Evolutionary conservation across 441 rosid genomes (phyloP).

Genomic region (Gossypium armourianum): DNA sequence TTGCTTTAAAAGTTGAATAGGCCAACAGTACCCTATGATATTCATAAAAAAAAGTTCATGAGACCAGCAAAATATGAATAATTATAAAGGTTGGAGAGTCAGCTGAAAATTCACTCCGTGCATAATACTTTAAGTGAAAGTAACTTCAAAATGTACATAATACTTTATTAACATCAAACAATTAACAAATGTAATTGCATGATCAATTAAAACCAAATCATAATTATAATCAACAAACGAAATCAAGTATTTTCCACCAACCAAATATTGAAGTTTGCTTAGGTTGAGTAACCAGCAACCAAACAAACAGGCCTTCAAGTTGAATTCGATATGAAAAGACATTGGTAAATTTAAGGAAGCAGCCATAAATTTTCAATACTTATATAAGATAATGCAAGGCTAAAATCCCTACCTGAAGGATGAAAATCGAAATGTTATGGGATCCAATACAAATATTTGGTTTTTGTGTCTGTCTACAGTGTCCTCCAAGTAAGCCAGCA

Average conservation of each 20-base stretch:
- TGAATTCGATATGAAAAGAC: slow-evolving; percentile 5
- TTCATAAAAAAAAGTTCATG: neutral
- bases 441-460: slow-evolving; percentile 45
- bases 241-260: neutral
- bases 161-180: neutral
- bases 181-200: neutral
- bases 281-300: neutral
- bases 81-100: neutral
- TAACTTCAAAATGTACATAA: neutral
- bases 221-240: neutral
- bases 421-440: slow-evolving; percentile 46
- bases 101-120: neutral
- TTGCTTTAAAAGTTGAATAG: neutral
- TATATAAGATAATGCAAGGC: slow-evolving; percentile 17
- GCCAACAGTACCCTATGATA: neutral
- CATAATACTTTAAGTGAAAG: neutral
- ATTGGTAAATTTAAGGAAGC: neutral
- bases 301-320: neutral
- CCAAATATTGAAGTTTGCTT: neutral
- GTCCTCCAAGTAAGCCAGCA: slow-evolving; percentile 45
- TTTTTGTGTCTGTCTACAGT: slow-evolving; percentile 31
- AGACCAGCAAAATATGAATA: neutral
- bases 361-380: neutral
- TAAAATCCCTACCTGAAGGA: slow-evolving; percentile 47
- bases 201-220: neutral